A percentile compares a stretch with the other conserved stretches of the same genome.
phyloP scores from a whole-genome alignment of 495 filamentous ascomycete species.

The Pyrenula massariospora region DNA sequence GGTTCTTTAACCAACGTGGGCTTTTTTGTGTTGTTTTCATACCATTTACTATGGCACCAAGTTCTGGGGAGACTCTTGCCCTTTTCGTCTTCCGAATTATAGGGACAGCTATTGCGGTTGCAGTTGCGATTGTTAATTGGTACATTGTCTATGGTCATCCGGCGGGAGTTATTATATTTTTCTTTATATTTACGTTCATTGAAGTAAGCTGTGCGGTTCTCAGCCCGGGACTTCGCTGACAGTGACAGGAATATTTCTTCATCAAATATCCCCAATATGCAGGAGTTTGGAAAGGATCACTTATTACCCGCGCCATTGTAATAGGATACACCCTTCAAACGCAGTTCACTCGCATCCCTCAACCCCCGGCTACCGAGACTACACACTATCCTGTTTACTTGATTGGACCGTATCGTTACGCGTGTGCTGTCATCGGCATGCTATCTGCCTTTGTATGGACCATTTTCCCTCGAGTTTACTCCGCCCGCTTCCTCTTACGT shows the following conservation, averaged over 20 bases:
- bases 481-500: slow-evolving; percentile 55
- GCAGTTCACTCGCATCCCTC: slow-evolving; percentile 9
- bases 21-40: slow-evolving; percentile 73
- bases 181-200: slow-evolving; percentile 56
- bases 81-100: slow-evolving; percentile 54
- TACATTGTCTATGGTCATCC: slow-evolving; percentile 60
- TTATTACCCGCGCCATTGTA: slow-evolving; percentile 58
- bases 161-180: slow-evolving; percentile 51
- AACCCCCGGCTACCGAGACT: slow-evolving; percentile 46
- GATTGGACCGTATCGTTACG: slow-evolving; percentile 59
- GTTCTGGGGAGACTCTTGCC: slow-evolving; percentile 54
- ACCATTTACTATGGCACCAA: slow-evolving; percentile 47
- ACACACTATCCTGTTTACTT: slow-evolving; percentile 54
- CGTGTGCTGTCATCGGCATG: slow-evolving; percentile 55
- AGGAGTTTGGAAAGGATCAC: slow-evolving; percentile 47
- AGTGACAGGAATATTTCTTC: slow-evolving; percentile 43
- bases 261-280: slow-evolving; percentile 51
- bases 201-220: slow-evolving; percentile 22
- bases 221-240: not conserved
- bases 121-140: slow-evolving; percentile 52
- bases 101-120: slow-evolving; percentile 49
- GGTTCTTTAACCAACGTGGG: slow-evolving; percentile 57
- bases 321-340: slow-evolving; percentile 68
- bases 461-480: slow-evolving; percentile 61
- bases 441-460: slow-evolving; percentile 69